A percentile compares a stretch with the other conserved stretches of the same genome.
These are phyloP conservation scores for Xylaria sp. DNA, from an alignment of 2,329 filamentous ascomycete genomes.

Conservation along the genomic window DNA sequence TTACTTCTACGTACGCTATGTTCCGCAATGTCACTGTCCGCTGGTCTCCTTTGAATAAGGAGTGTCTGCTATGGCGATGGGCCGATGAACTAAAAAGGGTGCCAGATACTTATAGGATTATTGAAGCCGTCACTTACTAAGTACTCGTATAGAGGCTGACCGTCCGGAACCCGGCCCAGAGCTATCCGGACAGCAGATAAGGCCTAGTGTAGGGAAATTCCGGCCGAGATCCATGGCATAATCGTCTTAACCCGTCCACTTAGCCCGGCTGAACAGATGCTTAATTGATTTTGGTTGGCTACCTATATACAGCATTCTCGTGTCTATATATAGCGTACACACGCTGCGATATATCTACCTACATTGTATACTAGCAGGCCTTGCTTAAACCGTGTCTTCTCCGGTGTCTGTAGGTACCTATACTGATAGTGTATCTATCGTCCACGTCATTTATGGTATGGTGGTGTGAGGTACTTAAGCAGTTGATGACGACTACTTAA, in stretches of 20 bases:
- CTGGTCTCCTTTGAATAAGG: no score
- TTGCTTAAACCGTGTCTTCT: background rate
- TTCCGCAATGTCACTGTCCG: no score
- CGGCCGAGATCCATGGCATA: background rate
- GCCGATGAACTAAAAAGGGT: background rate
- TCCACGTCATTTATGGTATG: background rate
- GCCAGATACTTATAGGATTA: background rate
- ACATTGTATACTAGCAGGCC: background rate
- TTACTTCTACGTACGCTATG: no score
- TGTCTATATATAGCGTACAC: background rate
- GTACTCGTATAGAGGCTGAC: background rate
- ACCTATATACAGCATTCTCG: constrained; percentile 4
- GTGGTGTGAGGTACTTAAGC: background rate
- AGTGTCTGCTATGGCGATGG: background rate
- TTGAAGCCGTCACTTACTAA: background rate
- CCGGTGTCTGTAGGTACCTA: background rate
- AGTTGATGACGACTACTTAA: constrained; percentile 5
- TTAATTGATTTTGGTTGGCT: background rate
- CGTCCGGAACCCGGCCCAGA: background rate
- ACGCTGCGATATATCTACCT: background rate
- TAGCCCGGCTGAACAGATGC: background rate
- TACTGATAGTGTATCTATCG: background rate
- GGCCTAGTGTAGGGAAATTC: background rate
- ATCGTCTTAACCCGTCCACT: background rate
- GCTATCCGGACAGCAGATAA: background rate